Conservation (phyloP, 2,329 filamentous ascomycete genomes). For the Exophiala calicioides region DNA sequence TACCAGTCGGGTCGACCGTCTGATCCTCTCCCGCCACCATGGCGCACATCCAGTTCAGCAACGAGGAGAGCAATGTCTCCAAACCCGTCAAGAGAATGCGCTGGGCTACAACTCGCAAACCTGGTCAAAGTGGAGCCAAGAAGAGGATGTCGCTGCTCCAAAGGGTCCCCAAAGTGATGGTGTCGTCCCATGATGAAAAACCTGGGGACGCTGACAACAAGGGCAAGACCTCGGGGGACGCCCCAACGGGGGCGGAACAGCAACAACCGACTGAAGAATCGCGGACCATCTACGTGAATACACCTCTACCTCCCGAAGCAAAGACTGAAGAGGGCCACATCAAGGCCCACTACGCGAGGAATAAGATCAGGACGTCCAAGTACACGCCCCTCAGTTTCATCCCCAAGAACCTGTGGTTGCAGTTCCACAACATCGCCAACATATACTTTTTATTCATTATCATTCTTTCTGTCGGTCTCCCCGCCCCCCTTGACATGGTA, state of each 20-base stretch:
- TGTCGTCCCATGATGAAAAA: conserved; percentile 57
- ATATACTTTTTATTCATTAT: conserved; percentile 97
- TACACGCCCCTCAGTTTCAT: conserved; percentile 95
- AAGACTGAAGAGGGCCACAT: conserved; percentile 81
- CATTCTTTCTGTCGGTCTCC: conserved; percentile 78
- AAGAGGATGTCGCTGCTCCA: conserved; percentile 84
- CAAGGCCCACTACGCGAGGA: conserved; percentile 70
- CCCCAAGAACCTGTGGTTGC: conserved; percentile 95
- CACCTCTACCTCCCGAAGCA: conserved; percentile 71
- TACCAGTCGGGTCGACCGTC: background rate
- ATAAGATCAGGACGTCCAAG: conserved; percentile 97
- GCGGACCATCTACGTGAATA: conserved; percentile 79
- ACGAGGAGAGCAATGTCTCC: conserved; percentile 50
- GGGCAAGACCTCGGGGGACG: conserved; percentile 28
- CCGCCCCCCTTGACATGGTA: conserved; percentile 4
- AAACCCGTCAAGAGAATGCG: conserved; percentile 75
- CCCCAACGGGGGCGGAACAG: conserved; percentile 29
- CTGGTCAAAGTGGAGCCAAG: conserved; percentile 69
- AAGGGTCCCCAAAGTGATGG: conserved; percentile 65
- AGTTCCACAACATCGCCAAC: conserved; percentile 98
- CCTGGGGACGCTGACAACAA: conserved; percentile 42
- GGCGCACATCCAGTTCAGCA: conserved; percentile 28
- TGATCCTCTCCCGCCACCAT: conserved; percentile 16
- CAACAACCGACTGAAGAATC: conserved; percentile 37
- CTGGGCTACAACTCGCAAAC: conserved; percentile 93